Conservation (phyloP, 495 filamentous ascomycete species). For the Bacidia gigantensis region DNA sequence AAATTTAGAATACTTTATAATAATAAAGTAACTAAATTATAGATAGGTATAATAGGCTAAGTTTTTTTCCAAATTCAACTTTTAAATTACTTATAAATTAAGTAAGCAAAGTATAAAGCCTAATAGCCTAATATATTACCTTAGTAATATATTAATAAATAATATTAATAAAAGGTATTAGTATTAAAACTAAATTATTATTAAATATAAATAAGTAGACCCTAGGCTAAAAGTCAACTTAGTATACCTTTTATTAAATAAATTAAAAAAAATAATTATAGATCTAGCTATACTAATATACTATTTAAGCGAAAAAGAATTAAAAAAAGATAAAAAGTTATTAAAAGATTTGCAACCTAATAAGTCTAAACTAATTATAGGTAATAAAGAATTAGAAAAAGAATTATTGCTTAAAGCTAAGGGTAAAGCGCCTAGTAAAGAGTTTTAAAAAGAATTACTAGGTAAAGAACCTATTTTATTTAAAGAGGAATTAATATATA, state of each 20-base stretch:
- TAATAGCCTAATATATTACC: too few relatives aligned
- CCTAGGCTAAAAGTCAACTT: slow-evolving; percentile 2
- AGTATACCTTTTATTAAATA: slow-evolving; percentile 7
- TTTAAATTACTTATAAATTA: too few relatives aligned
- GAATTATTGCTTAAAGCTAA: neutral
- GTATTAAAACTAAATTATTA: slow-evolving; percentile 1
- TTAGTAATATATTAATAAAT: slow-evolving; percentile 1
- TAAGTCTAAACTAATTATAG: too few relatives aligned
- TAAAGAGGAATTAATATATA: slow-evolving; percentile 3
- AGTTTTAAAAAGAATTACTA: neutral
- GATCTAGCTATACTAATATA: too few relatives aligned
- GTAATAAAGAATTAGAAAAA: slow-evolving; percentile 1
- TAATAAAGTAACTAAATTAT: too few relatives aligned
- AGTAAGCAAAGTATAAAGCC: too few relatives aligned
- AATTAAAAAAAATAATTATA: neutral
- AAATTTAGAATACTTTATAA: too few relatives aligned
- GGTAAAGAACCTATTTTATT: neutral
- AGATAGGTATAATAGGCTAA: too few relatives aligned
- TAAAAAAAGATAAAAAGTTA: too few relatives aligned
- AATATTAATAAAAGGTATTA: slow-evolving; percentile 10
- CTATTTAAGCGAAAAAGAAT: too few relatives aligned
- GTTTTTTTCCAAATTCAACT: too few relatives aligned
- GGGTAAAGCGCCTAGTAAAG: neutral
- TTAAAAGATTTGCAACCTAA: too few relatives aligned
- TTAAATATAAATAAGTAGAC: slow-evolving; percentile 7